Conservation (phyloP, 257 asterid species). For the Solanum virginianum region DNA sequence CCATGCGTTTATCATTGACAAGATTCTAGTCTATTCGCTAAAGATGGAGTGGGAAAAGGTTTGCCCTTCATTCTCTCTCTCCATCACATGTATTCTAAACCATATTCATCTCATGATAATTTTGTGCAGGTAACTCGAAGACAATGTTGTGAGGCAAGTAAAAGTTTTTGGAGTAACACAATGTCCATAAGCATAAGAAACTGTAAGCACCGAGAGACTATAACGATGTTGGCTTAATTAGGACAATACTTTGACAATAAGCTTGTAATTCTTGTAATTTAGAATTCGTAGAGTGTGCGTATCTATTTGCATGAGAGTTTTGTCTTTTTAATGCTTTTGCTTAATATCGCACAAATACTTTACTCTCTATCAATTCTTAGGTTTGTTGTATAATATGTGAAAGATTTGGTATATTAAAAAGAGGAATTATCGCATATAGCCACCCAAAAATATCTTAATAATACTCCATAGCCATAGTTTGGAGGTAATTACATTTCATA, state of each 20-base stretch:
- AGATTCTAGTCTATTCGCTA: constrained; percentile 33
- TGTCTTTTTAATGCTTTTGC: background rate
- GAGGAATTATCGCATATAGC: too few species aligned
- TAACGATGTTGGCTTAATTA: constrained; percentile 18
- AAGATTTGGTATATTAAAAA: too few species aligned
- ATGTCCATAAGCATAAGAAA: constrained; percentile 46
- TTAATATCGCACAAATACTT: background rate
- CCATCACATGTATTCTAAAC: background rate
- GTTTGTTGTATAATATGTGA: too few species aligned
- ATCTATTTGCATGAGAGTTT: background rate
- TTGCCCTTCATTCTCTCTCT: background rate
- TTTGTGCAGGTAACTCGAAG: constrained; percentile 51
- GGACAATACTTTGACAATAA: background rate
- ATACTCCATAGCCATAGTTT: too few species aligned
- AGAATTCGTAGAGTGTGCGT: background rate
- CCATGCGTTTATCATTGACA: constrained; percentile 22
- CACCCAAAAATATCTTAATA: too few species aligned
- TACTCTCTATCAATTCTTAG: background rate
- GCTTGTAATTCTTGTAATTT: background rate
- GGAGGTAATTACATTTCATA: too few species aligned
- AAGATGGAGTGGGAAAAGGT: constrained; percentile 72
- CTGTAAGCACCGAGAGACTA: constrained; percentile 43
- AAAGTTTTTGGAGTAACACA: constrained; percentile 12
- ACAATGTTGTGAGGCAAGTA: constrained; percentile 50
- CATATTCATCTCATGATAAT: background rate